Percentiles rank a stretch among this genome's conserved stretches.
Evolutionary conservation across 2,329 filamentous ascomycete species (phyloP).

Genomic region (Beauveria rudraprayagi): DNA sequence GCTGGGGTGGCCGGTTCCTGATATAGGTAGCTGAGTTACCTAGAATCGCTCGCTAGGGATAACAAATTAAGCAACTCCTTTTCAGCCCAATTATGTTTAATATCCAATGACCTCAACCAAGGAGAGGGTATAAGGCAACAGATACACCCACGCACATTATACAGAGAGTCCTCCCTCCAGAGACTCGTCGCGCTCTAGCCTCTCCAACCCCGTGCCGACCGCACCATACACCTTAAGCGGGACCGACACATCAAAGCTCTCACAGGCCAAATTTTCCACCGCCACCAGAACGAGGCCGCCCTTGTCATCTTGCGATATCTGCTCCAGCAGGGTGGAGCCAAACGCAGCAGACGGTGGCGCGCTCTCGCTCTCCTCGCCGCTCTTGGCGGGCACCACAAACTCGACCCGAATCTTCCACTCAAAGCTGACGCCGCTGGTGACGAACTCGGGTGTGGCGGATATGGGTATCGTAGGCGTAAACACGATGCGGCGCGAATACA

Average conservation of each 20-base stretch:
- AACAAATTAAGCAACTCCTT: not conserved
- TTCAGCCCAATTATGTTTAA: not conserved
- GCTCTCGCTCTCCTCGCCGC: constrained; percentile 18
- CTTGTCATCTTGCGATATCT: constrained; percentile 69
- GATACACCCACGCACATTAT: constrained; percentile 16
- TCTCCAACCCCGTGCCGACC: constrained; percentile 48
- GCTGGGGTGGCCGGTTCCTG: no score
- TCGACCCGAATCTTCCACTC: constrained; percentile 88
- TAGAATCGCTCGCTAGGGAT: not conserved
- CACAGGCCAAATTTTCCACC: constrained; percentile 68
- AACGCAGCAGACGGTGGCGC: constrained; percentile 16
- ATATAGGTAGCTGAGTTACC: no score
- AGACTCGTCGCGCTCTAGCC: constrained; percentile 46
- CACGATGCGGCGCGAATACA: constrained; percentile 70
- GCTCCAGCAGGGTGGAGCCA: constrained; percentile 57
- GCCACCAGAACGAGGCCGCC: constrained; percentile 67
- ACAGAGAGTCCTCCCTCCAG: constrained; percentile 37
- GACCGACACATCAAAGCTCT: constrained; percentile 85
- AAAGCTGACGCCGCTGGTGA: constrained; percentile 79
- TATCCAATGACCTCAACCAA: constrained; percentile 5
- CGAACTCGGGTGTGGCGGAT: constrained; percentile 78
- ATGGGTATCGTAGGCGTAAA: constrained; percentile 81
- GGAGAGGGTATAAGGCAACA: not conserved
- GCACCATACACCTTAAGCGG: constrained; percentile 74
- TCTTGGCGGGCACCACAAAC: constrained; percentile 70